Evolutionary conservation across 1,139 yeast genomes (phyloP).

Genomic region (Hansenula anomala): DNA sequence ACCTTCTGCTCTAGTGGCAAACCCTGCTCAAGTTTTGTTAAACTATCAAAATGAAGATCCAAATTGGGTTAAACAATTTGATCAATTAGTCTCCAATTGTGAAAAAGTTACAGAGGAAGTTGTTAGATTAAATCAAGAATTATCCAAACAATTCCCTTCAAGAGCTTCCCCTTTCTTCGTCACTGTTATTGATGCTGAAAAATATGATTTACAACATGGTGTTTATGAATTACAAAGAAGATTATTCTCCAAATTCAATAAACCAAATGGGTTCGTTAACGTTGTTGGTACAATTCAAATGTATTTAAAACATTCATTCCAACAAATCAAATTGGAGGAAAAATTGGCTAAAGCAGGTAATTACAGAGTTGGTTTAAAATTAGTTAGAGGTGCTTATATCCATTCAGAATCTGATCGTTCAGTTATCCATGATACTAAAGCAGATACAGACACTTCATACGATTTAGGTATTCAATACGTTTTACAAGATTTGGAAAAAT

Average conservation of each 20-base stretch:
- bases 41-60: conserved; percentile 45
- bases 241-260: conserved; percentile 72
- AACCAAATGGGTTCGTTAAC: conserved; percentile 48
- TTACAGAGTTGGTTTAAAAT: conserved; percentile 80
- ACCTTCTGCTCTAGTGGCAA: conserved; percentile 82
- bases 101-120: conserved; percentile 50
- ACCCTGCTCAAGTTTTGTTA: conserved; percentile 71
- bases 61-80: conserved; percentile 50
- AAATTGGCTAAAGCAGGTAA: conserved; percentile 54
- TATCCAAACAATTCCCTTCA: conserved; percentile 51
- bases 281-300: conserved; percentile 93
- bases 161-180: conserved; percentile 80
- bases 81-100: conserved; percentile 61
- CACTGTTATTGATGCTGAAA: conserved; percentile 91
- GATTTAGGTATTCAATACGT: conserved; percentile 65
- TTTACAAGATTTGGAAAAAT: conserved; percentile 49
- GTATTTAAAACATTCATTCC: conserved; percentile 73
- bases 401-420: conserved; percentile 78
- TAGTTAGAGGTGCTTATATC: conserved; percentile 97
- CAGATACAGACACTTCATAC: conserved; percentile 72
- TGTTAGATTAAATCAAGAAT: conserved; percentile 46
- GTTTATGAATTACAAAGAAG: conserved; percentile 88
- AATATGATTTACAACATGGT: conserved; percentile 81
- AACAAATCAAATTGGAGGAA: conserved; percentile 59
- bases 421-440: conserved; percentile 72